phyloP scores from a whole-genome alignment of 257 asterid species.

The Cinchona pubescens region DNA sequence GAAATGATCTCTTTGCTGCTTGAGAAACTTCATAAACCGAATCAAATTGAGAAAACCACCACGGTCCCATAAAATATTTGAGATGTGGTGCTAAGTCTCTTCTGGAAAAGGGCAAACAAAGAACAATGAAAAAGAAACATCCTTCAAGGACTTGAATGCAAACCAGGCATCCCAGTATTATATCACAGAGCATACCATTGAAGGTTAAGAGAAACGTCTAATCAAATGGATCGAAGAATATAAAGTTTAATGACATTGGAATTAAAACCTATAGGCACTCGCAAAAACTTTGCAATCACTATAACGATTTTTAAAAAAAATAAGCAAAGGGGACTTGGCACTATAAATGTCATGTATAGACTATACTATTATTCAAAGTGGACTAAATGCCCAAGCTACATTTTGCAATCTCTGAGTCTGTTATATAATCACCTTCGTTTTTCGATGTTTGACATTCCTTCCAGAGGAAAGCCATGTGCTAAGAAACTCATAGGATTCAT shows the following conservation, averaged over 20 bases:
- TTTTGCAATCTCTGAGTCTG: neutral
- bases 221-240: neutral
- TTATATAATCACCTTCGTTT: neutral
- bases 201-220: neutral
- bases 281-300: neutral
- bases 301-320: neutral
- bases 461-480: neutral
- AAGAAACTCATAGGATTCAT: neutral
- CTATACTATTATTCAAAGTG: neutral
- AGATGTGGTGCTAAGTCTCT: conserved; percentile 93
- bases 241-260: too few relatives aligned
- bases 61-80: conserved; percentile 88
- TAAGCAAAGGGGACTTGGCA: neutral
- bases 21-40: conserved; percentile 84
- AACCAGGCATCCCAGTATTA: neutral
- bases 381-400: neutral
- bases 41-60: conserved; percentile 99
- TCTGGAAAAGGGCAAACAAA: conserved; percentile 46
- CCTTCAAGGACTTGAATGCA: conserved; percentile 2
- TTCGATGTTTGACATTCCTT: neutral
- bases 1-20: conserved; percentile 90
- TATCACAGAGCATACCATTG: neutral
- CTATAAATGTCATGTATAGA: neutral
- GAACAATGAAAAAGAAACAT: neutral
- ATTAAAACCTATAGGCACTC: neutral